These are phyloP conservation scores for Ascochyta koolunga DNA, from an alignment of 2,329 filamentous ascomycete genomes.

Conservation along the genomic window DNA sequence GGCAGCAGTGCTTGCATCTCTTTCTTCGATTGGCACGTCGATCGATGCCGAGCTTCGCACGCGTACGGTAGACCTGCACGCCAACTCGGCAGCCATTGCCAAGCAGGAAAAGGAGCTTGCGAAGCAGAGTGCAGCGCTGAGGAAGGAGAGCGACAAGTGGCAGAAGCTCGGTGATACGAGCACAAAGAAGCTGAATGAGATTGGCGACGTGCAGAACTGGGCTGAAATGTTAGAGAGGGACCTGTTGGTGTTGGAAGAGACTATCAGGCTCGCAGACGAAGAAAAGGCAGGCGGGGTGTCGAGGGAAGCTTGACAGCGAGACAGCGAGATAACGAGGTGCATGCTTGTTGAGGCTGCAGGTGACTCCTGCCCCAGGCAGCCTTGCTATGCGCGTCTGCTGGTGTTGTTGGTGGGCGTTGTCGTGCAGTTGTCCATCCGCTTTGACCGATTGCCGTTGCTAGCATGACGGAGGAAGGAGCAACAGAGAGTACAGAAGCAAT, in stretches of 20 bases:
- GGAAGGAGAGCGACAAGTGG: constrained; percentile 69
- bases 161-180: constrained; percentile 67
- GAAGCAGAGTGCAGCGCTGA: constrained; percentile 64
- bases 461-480: too few species aligned
- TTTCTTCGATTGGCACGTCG: constrained; percentile 66
- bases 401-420: too few species aligned
- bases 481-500: neutral
- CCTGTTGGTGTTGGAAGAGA: constrained; percentile 50
- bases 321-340: constrained; percentile 21
- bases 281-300: constrained; percentile 17
- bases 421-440: too few species aligned
- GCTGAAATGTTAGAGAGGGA: constrained; percentile 73
- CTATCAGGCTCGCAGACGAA: constrained; percentile 45
- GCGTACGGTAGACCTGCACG: constrained; percentile 72
- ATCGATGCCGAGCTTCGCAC: constrained; percentile 71
- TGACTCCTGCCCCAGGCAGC: too few species aligned
- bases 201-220: constrained; percentile 86
- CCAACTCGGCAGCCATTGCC: constrained; percentile 68
- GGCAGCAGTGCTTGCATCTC: constrained; percentile 57
- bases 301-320: neutral
- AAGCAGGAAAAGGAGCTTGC: constrained; percentile 71
- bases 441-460: too few species aligned
- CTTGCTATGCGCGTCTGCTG: neutral
- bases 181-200: constrained; percentile 72
- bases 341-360: constrained; percentile 15